These are phyloP conservation scores for Myriosclerotinia curreyana DNA, from an alignment of 2,329 filamentous ascomycete species.

Conservation along the genomic window DNA sequence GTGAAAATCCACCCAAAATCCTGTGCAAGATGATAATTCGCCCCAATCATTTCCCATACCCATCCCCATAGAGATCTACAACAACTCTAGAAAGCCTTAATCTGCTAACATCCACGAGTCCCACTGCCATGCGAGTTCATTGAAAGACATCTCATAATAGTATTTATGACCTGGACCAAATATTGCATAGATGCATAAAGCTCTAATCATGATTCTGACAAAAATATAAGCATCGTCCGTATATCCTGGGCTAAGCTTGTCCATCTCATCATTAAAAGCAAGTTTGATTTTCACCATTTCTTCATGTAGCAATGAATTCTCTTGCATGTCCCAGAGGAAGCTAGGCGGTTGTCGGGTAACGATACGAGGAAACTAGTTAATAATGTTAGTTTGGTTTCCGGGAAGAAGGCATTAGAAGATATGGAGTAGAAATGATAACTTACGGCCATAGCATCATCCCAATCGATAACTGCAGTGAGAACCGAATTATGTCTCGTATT, in stretches of 20 bases:
- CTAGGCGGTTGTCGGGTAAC: background rate
- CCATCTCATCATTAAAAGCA: background rate
- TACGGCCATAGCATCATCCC: background rate
- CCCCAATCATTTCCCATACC: background rate
- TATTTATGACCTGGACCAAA: background rate
- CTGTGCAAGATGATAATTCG: too few relatives aligned
- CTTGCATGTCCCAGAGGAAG: background rate
- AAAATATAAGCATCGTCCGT: background rate
- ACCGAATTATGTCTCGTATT: background rate
- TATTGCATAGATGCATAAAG: background rate
- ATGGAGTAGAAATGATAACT: background rate
- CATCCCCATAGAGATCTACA: background rate
- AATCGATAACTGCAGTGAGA: background rate
- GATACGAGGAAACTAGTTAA: background rate
- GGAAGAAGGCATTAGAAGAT: background rate
- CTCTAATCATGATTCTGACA: background rate
- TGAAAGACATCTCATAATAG: background rate
- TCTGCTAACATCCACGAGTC: background rate
- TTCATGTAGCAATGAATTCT: background rate
- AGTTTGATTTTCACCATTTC: background rate
- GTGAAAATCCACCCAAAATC: background rate
- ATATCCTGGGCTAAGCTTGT: background rate
- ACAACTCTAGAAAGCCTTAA: background rate
- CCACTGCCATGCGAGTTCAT: background rate
- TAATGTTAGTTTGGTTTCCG: background rate